Conservation (phyloP, 2,329 filamentous ascomycete species). For the Pseudonectria foliicola region DNA sequence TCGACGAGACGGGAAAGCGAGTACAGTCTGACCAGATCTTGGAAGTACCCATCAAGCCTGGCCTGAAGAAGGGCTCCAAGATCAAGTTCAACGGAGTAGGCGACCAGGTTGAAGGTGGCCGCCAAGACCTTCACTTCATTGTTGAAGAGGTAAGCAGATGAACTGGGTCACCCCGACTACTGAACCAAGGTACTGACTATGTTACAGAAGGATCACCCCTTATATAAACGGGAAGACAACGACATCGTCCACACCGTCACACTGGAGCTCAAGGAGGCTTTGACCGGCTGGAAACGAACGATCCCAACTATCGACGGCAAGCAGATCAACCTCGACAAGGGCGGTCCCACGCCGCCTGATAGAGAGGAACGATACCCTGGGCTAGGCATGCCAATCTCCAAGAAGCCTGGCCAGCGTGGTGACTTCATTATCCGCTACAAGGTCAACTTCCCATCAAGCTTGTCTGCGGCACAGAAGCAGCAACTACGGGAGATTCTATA, state of each 20-base stretch:
- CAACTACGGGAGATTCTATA: slow-evolving; percentile 72
- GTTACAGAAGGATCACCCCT: slow-evolving; percentile 71
- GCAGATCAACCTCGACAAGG: slow-evolving; percentile 70
- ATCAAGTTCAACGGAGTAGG: slow-evolving; percentile 98
- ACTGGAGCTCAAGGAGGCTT: slow-evolving; percentile 82
- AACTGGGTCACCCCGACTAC: not conserved
- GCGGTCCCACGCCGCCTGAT: slow-evolving; percentile 78
- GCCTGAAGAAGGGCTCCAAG: slow-evolving; percentile 93
- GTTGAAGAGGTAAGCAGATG: slow-evolving; percentile 73
- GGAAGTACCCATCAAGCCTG: slow-evolving; percentile 91
- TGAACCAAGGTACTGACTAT: slow-evolving; percentile 31
- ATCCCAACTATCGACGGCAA: slow-evolving; percentile 90
- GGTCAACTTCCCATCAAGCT: slow-evolving; percentile 78
- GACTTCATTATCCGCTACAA: slow-evolving; percentile 87
- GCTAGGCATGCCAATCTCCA: slow-evolving; percentile 91
- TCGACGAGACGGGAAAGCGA: slow-evolving; percentile 78
- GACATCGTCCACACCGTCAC: slow-evolving; percentile 74
- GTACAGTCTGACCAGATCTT: slow-evolving; percentile 83
- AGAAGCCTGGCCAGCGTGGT: slow-evolving; percentile 76
- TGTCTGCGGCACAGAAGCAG: slow-evolving; percentile 74
- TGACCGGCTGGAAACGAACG: slow-evolving; percentile 91
- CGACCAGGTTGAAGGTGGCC: slow-evolving; percentile 92
- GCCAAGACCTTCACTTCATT: slow-evolving; percentile 92
- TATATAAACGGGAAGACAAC: slow-evolving; percentile 82
- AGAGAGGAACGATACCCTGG: slow-evolving; percentile 75